Base-by-base conservation (phyloP, 257 asterid species). In the Nicotiana sylvestris region DNA sequence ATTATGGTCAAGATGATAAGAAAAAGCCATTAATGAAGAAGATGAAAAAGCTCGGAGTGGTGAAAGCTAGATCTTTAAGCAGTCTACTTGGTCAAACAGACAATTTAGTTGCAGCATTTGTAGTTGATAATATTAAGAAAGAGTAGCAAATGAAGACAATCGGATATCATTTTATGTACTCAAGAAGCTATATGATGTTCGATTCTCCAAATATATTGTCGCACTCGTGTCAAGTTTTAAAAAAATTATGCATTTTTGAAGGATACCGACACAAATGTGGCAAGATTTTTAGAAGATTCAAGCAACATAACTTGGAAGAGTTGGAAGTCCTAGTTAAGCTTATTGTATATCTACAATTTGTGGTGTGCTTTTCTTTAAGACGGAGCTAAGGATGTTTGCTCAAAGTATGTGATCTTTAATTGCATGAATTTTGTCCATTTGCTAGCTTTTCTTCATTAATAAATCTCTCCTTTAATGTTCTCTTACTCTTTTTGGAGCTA, bases 21-120 rank as follows among this genome's bases (percentile, higher is more conserved):
- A n/a, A 56, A 81, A 80, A 77, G 53, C 49, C 81, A 61, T 17
- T 64, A 17, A 12, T 35, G 64, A 89, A 90, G 86, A 93, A 88
- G 85, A 88, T 87, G 87, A 85, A 84, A 39, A 93, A 85, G 79
- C 83, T 90, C 83, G 92, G 92, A 58, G 86, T 82, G 62, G 91
- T 93, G 81, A 93, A 91, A 85, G 97, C 95, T 8, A 90, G 93
- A 90, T 92, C 97, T 1, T 82, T 93, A 35, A 91, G 90, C 79
- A 91, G 93, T 74, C 86, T 93, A 80, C 88, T 93, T 4, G 87
- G 90, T 85, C 92, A 89, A 83, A 84, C 84, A 30, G 64, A 83
- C 30, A 82, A 33, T 13, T 17, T 53, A 66, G 62, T 39, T 30
- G 61, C 76, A 17, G 61, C n/a, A 4, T 57, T 29, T 8, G 69